Conservation (phyloP, 108 stramenopile species). For the Craspedostauros australis region DNA sequence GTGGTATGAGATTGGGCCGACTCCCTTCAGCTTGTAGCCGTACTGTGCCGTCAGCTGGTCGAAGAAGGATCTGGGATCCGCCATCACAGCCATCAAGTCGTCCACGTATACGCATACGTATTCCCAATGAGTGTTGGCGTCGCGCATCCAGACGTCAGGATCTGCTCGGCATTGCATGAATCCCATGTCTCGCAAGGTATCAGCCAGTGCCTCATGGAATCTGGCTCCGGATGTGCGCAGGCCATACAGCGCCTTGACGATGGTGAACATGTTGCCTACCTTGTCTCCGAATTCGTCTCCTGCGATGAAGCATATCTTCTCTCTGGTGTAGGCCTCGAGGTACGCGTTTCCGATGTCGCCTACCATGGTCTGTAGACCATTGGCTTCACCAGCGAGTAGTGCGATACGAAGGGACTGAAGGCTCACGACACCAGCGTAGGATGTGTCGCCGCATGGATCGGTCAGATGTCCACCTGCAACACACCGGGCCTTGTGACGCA, state of each 20-base stretch:
- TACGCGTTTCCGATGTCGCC: too few species aligned
- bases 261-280: conserved; percentile 17
- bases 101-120: conserved; percentile 31
- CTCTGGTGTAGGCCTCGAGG: too few species aligned
- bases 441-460: conserved; percentile 2
- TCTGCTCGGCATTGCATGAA: conserved; percentile 28
- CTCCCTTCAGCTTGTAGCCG: conserved; percentile 25
- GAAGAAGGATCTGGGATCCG: conserved; percentile 15
- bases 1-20: conserved; percentile 3
- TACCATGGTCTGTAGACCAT: too few species aligned
- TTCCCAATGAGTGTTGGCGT: conserved; percentile 13
- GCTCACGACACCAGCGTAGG: conserved; percentile 11
- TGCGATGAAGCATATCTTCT: conserved; percentile 34
- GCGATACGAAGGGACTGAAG: background rate
- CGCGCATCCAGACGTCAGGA: conserved; percentile 32
- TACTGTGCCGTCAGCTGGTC: background rate
- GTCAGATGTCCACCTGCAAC: conserved; percentile 32
- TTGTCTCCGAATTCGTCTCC: conserved; percentile 35
- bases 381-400: background rate
- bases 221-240: conserved; percentile 6
- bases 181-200: conserved; percentile 9
- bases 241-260: conserved; percentile 34
- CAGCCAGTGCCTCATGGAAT: too few species aligned
- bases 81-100: conserved; percentile 10
- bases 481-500: conserved; percentile 14